A percentile compares a stretch with the other conserved stretches of the same genome.
Evolutionary conservation across 495 filamentous ascomycete species (phyloP).

Genomic region (Melanomma pulvis-pyrius): DNA sequence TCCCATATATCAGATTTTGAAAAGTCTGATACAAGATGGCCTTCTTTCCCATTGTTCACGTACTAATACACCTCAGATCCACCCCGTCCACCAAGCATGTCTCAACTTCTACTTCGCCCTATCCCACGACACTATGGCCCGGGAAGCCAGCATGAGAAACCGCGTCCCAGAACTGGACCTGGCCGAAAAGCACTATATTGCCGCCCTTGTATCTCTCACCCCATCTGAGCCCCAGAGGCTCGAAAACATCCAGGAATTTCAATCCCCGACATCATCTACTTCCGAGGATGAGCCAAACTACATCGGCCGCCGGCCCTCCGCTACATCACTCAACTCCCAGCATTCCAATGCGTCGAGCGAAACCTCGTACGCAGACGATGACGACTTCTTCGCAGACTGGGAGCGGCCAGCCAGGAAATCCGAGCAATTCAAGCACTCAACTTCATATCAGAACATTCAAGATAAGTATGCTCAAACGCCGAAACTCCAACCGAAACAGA

Average conservation of each 20-base stretch:
- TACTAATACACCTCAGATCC: conserved; percentile 17
- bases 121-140: conserved; percentile 35
- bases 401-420: conserved; percentile 2
- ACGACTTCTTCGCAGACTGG: conserved; percentile 13
- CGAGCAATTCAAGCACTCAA: conserved; percentile 1
- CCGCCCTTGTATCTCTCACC: conserved; percentile 24
- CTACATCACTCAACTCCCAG: conserved; percentile 18
- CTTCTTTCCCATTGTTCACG: neutral
- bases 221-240: neutral
- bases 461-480: conserved; percentile 5
- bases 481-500: neutral
- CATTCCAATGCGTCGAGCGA: conserved; percentile 17
- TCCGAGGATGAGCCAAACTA: conserved; percentile 13
- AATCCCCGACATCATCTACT: conserved; percentile 16
- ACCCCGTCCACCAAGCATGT: conserved; percentile 32
- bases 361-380: conserved; percentile 23
- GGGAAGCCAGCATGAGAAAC: conserved; percentile 26
- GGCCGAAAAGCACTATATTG: conserved; percentile 38
- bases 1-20: neutral
- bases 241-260: conserved; percentile 18
- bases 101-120: conserved; percentile 40
- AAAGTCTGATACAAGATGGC: neutral
- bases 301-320: conserved; percentile 8
- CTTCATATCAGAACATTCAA: conserved; percentile 8
- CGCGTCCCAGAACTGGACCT: conserved; percentile 26